Percentiles rank a stretch among this genome's conserved stretches.
phyloP scores from a whole-genome alignment of 495 filamentous ascomycete genomes.

The Aspergillus wentii region DNA sequence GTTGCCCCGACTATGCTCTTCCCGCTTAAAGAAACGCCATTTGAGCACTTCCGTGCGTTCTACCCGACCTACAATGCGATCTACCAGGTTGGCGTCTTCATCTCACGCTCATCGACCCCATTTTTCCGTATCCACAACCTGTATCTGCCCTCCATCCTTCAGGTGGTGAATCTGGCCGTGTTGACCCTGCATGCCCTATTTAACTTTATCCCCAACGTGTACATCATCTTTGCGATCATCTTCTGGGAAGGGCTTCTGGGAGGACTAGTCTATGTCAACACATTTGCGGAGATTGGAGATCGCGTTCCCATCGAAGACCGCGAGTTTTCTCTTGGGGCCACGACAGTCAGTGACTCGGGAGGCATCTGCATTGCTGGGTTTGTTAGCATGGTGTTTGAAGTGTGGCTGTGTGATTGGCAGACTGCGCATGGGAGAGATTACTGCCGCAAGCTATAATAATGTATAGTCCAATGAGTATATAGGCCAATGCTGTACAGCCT shows the following conservation, averaged over 20 bases:
- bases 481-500: too few relatives aligned
- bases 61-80: conserved; percentile 90
- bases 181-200: conserved; percentile 72
- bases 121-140: conserved; percentile 77
- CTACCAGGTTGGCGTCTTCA: conserved; percentile 91
- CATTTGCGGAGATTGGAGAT: conserved; percentile 88
- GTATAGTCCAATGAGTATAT: not conserved
- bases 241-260: conserved; percentile 96
- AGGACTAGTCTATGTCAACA: conserved; percentile 89
- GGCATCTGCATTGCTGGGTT: conserved; percentile 91
- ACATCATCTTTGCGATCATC: conserved; percentile 73
- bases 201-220: conserved; percentile 77
- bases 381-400: conserved; percentile 78
- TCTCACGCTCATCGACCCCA: conserved; percentile 84
- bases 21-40: conserved; percentile 68
- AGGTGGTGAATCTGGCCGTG: conserved; percentile 70
- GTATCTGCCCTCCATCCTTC: conserved; percentile 80
- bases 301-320: conserved; percentile 68
- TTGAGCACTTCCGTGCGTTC: conserved; percentile 76
- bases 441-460: conserved; percentile 47
- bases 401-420: conserved; percentile 77
- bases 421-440: conserved; percentile 70
- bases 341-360: conserved; percentile 85
- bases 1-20: conserved; percentile 87
- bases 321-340: conserved; percentile 86